These are phyloP conservation scores for Jaenimonas drosophilae DNA, from an alignment of 208 protist species.

Conservation along the genomic window DNA sequence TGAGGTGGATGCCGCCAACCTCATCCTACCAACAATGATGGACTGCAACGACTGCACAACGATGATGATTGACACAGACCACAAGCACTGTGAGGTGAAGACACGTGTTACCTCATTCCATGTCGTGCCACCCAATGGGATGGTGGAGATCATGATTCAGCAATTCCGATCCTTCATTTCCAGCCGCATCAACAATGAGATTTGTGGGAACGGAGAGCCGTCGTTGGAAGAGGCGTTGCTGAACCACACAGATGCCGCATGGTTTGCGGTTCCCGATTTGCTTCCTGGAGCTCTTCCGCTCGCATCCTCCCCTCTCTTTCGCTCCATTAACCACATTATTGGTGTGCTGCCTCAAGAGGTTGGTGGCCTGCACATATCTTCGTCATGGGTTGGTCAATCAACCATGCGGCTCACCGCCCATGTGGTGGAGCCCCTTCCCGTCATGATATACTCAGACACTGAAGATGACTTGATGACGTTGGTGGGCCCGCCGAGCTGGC, in stretches of 20 bases:
- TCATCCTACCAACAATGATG: too few relatives aligned
- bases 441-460: too few relatives aligned
- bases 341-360: conserved; percentile 10
- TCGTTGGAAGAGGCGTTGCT: conserved; percentile 3
- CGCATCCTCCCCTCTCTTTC: conserved; percentile 6
- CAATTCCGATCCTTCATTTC: conserved; percentile 9
- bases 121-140: too few relatives aligned
- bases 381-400: conserved; percentile 1
- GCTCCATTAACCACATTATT: conserved; percentile 6
- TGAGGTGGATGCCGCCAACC: neutral
- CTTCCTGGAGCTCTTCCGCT: conserved; percentile 7
- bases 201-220: conserved; percentile 16
- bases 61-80: too few relatives aligned
- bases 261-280: conserved; percentile 5
- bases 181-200: neutral
- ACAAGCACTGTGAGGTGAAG: too few relatives aligned
- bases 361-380: conserved; percentile 4
- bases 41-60: too few relatives aligned
- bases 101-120: too few relatives aligned
- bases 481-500: too few relatives aligned
- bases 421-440: too few relatives aligned
- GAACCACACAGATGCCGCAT: conserved; percentile 11
- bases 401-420: conserved; percentile 11
- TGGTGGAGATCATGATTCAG: too few relatives aligned
- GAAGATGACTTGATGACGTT: too few relatives aligned